phyloP scores from a whole-genome alignment of 345 rosid species.

The Gossypium australe region DNA sequence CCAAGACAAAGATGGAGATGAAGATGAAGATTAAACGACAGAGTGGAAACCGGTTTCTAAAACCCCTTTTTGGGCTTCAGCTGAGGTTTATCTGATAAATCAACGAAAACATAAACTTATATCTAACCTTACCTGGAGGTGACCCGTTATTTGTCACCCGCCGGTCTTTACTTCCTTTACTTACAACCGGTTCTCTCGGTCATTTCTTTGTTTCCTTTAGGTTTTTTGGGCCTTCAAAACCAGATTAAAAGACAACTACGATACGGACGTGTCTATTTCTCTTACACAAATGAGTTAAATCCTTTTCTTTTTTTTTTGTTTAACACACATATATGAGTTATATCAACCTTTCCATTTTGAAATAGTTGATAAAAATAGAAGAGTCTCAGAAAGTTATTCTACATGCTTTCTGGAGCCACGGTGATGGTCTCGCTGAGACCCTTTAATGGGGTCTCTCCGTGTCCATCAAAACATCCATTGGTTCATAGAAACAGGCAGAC shows the following conservation, averaged over 20 bases:
- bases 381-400: neutral
- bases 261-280: constrained; percentile 45
- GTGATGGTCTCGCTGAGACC: constrained; percentile 41
- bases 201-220: neutral
- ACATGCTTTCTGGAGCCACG: constrained; percentile 21
- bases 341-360: neutral
- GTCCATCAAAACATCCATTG: constrained; percentile 19
- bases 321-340: too few species aligned
- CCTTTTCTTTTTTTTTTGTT: too few species aligned
- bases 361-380: neutral
- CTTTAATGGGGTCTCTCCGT: constrained; percentile 28
- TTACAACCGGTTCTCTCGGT: constrained; percentile 29
- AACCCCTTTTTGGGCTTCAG: constrained; percentile 19
- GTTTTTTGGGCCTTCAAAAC: neutral
- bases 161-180: neutral
- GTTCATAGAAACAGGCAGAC: constrained; percentile 22
- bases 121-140: constrained; percentile 9
- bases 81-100: constrained; percentile 16
- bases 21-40: constrained; percentile 3
- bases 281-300: constrained; percentile 21
- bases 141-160: constrained; percentile 16
- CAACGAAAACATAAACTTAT: neutral
- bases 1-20: neutral
- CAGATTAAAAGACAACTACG: neutral
- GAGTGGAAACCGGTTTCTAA: neutral